Evolutionary conservation across 371 early-diverging fungal genomes (phyloP).

Genomic region (Actinomucor elegans): DNA sequence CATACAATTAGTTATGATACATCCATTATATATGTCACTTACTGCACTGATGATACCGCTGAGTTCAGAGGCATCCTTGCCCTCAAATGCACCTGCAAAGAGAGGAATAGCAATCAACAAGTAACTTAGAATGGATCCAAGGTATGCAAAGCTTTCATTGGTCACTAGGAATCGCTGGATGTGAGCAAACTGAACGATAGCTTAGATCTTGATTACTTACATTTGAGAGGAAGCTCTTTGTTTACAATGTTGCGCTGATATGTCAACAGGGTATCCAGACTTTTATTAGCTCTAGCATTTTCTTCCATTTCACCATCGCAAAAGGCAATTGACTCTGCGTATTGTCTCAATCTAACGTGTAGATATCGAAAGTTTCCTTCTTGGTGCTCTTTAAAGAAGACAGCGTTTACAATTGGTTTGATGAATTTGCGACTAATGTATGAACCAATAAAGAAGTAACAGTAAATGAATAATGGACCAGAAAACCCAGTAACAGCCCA

Average conservation of each 20-base stretch:
- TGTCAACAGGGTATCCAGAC: slow-evolving; percentile 53
- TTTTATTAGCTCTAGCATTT: slow-evolving; percentile 47
- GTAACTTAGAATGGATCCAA: slow-evolving; percentile 84
- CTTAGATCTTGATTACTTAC: no score
- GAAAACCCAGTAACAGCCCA: slow-evolving; percentile 68
- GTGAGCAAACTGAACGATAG: no score
- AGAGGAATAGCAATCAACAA: slow-evolving; percentile 82
- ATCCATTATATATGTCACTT: slow-evolving; percentile 1
- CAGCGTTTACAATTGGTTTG: slow-evolving; percentile 72
- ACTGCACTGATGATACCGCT: slow-evolving; percentile 75
- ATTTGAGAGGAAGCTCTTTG: slow-evolving; percentile 62
- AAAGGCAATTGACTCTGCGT: slow-evolving; percentile 82
- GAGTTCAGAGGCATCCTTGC: slow-evolving; percentile 62
- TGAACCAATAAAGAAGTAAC: slow-evolving; percentile 72
- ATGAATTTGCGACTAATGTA: slow-evolving; percentile 61
- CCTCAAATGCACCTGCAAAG: slow-evolving; percentile 76
- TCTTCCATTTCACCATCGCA: slow-evolving; percentile 72
- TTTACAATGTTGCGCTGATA: slow-evolving; percentile 63
- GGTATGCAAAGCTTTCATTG: slow-evolving; percentile 72
- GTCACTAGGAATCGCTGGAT: no score
- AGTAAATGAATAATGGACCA: slow-evolving; percentile 71
- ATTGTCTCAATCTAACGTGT: slow-evolving; percentile 72
- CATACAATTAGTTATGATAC: neutral
- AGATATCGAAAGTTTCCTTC: slow-evolving; percentile 83
- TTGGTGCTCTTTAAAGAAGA: slow-evolving; percentile 71